Conservation (phyloP, 2,329 filamentous ascomycete genomes). For the Cordyceps fumosorosea region DNA sequence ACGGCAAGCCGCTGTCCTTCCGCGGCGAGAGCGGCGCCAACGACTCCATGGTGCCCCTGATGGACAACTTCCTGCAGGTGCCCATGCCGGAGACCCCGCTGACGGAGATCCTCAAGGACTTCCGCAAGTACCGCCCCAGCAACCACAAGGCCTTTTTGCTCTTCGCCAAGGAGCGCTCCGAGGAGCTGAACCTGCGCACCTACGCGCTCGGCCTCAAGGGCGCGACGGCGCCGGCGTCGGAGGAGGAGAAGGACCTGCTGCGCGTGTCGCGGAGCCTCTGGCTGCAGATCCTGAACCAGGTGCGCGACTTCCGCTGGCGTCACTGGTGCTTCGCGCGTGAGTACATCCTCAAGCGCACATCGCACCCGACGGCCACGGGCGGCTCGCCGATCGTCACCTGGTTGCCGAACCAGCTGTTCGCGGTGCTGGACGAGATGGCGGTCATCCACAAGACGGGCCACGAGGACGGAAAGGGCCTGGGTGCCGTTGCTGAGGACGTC, state of each 20-base stretch:
- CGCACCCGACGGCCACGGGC: constrained; percentile 71
- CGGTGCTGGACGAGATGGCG: constrained; percentile 66
- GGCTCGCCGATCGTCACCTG: constrained; percentile 79
- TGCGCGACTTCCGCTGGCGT: constrained; percentile 74
- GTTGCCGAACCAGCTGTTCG: constrained; percentile 74
- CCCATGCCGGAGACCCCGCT: constrained; percentile 85
- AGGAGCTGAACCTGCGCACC: constrained; percentile 46
- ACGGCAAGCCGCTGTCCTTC: constrained; percentile 66
- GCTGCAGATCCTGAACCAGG: constrained; percentile 62
- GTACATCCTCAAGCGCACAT: constrained; percentile 74
- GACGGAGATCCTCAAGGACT: constrained; percentile 81
- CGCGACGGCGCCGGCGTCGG: constrained; percentile 16
- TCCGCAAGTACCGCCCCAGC: constrained; percentile 79
- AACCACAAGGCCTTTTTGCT: constrained; percentile 83
- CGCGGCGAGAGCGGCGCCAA: constrained; percentile 91
- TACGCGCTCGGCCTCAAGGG: constrained; percentile 43
- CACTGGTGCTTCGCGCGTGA: constrained; percentile 83
- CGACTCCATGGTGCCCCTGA: constrained; percentile 86
- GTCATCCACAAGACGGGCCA: constrained; percentile 43
- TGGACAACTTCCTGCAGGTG: constrained; percentile 81
- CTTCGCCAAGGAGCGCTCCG: constrained; percentile 52
- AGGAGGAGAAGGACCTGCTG: constrained; percentile 36
- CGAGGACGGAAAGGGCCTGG: constrained; percentile 35
- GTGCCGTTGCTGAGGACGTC: constrained; percentile 46
- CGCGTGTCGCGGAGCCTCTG: constrained; percentile 53